phyloP scores from a whole-genome alignment of 169 alveolate species.

The Eimeria necatrix region DNA sequence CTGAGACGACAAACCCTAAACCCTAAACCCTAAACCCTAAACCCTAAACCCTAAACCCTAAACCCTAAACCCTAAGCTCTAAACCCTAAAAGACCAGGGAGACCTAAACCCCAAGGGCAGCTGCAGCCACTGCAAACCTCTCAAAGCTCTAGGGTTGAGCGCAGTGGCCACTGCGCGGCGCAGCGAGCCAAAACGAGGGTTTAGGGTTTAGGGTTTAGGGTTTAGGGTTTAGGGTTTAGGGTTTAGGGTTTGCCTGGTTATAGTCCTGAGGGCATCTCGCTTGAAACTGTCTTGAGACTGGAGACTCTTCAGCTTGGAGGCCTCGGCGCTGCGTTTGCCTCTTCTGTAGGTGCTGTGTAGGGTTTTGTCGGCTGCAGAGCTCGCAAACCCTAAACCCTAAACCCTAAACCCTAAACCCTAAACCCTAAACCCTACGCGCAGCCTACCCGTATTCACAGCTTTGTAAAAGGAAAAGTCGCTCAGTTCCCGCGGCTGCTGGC shows the following conservation, averaged over 20 bases:
- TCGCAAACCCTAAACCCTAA: neutral
- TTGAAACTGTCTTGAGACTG: constrained; percentile 62
- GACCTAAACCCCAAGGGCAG: neutral
- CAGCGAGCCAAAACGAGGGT: no score
- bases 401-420: neutral
- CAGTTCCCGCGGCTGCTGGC: constrained; percentile 53
- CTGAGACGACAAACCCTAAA: neutral
- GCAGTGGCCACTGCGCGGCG: no score
- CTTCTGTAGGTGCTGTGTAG: constrained; percentile 36
- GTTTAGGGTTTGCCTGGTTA: constrained; percentile 59
- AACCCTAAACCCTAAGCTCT: neutral
- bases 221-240: constrained; percentile 38
- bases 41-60: constrained; percentile 10
- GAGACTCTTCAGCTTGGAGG: constrained; percentile 37
- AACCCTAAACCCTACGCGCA: neutral
- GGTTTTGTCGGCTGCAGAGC: constrained; percentile 37
- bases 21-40: constrained; percentile 50
- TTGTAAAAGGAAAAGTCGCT: constrained; percentile 61
- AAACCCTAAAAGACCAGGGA: neutral
- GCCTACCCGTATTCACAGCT: constrained; percentile 21
- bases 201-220: neutral
- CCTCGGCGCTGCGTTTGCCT: constrained; percentile 51
- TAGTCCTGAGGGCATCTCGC: constrained; percentile 53
- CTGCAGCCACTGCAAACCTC: neutral
- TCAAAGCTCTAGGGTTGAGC: no score